Conservation (phyloP, 306 rosid species). For the Delonix regia region DNA sequence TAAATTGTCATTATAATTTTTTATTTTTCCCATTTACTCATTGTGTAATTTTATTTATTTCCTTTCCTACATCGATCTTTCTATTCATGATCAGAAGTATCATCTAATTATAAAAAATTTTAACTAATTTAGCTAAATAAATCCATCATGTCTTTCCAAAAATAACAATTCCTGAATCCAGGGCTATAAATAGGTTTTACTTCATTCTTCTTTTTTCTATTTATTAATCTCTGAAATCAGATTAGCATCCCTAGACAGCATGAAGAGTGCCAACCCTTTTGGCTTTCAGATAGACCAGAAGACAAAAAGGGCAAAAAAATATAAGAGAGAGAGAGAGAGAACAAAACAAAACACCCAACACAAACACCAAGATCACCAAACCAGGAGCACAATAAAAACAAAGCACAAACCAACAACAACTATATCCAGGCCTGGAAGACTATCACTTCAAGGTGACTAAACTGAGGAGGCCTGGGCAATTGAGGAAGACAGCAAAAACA, state of each 20-base stretch:
- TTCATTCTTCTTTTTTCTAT: background rate
- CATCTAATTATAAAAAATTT: no score
- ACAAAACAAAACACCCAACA: background rate
- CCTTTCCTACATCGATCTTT: background rate
- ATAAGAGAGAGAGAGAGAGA: background rate
- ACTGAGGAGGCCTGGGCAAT: background rate
- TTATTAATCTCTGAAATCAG: background rate
- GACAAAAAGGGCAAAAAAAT: no score
- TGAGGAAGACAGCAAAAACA: background rate
- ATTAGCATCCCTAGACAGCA: background rate
- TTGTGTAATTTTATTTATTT: no score
- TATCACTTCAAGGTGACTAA: background rate
- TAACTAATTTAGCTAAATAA: background rate
- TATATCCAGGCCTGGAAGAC: background rate
- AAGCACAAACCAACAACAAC: background rate
- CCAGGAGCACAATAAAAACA: background rate
- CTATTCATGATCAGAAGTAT: background rate
- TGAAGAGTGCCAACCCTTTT: background rate
- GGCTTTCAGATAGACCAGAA: background rate
- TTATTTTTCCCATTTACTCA: background rate
- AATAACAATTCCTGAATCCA: background rate
- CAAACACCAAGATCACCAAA: background rate
- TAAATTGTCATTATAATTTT: background rate
- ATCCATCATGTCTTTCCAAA: background rate
- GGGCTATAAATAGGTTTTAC: background rate